These are phyloP conservation scores for Phanerochaete carnosa DNA, from an alignment of 768 basidiomycete genomes.

Conservation along the genomic window DNA sequence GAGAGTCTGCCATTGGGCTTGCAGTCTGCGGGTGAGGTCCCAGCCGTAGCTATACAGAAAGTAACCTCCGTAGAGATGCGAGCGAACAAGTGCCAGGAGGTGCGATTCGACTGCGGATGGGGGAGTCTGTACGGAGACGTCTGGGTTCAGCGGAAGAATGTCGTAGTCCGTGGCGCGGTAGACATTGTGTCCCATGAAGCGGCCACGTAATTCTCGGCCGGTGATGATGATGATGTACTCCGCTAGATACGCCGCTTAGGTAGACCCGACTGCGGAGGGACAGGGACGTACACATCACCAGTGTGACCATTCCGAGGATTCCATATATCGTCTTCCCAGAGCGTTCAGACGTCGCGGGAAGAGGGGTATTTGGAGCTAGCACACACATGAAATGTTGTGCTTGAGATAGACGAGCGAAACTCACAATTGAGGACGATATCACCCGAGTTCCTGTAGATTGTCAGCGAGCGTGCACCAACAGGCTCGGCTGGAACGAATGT, in stretches of 20 bases:
- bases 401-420: constrained; percentile 15
- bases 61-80: constrained; percentile 74
- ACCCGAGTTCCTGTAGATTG: constrained; percentile 70
- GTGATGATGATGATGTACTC: constrained; percentile 93
- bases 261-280: background rate
- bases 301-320: constrained; percentile 72
- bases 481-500: constrained; percentile 69
- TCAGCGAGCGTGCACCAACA: constrained; percentile 62
- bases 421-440: constrained; percentile 70
- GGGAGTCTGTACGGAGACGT: constrained; percentile 61
- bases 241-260: constrained; percentile 44
- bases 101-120: constrained; percentile 88
- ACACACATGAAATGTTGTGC: background rate
- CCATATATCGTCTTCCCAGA: constrained; percentile 69
- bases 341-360: constrained; percentile 54
- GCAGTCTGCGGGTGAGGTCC: constrained; percentile 85
- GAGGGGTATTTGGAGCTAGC: constrained; percentile 50
- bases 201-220: constrained; percentile 71
- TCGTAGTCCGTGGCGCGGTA: constrained; percentile 90
- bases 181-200: constrained; percentile 81
- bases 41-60: constrained; percentile 91
- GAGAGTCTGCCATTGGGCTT: constrained; percentile 69
- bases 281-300: constrained; percentile 60
- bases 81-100: constrained; percentile 79
- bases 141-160: constrained; percentile 80